These are phyloP conservation scores for Kuraishia borneana DNA, from an alignment of 805 yeast genomes.

Conservation along the genomic window DNA sequence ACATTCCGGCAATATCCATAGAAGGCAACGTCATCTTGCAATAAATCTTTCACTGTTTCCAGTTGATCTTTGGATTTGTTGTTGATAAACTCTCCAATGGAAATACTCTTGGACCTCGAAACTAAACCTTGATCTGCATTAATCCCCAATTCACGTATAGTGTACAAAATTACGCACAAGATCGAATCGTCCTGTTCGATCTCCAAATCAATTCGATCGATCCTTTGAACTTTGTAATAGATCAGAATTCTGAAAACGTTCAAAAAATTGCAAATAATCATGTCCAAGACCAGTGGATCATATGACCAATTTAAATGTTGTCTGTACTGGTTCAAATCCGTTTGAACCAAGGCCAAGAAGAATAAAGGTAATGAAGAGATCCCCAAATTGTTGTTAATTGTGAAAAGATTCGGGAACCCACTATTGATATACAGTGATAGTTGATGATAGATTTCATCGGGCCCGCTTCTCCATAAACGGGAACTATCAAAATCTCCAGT, in stretches of 20 bases:
- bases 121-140: slow-evolving; percentile 9
- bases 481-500: slow-evolving; percentile 5
- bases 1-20: slow-evolving; percentile 14
- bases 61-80: slow-evolving; percentile 9
- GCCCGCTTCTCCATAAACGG: no score
- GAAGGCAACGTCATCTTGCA: slow-evolving; percentile 13
- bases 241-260: slow-evolving; percentile 30
- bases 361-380: slow-evolving; percentile 38
- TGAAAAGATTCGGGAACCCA: slow-evolving; percentile 11
- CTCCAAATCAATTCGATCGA: background rate
- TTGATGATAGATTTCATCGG: slow-evolving; percentile 12
- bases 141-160: slow-evolving; percentile 16
- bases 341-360: slow-evolving; percentile 20
- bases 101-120: slow-evolving; percentile 9
- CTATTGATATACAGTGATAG: slow-evolving; percentile 6
- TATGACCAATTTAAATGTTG: no score
- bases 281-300: slow-evolving; percentile 21
- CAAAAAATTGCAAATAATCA: slow-evolving; percentile 35
- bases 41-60: slow-evolving; percentile 9
- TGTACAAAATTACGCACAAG: slow-evolving; percentile 15
- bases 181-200: slow-evolving; percentile 14
- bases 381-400: slow-evolving; percentile 41
- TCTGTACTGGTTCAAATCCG: slow-evolving; percentile 18
- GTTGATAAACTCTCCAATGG: slow-evolving; percentile 11
- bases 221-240: slow-evolving; percentile 9